Base-by-base conservation (phyloP, 2,329 filamentous ascomycete species). In the Diaporthe sp. region DNA sequence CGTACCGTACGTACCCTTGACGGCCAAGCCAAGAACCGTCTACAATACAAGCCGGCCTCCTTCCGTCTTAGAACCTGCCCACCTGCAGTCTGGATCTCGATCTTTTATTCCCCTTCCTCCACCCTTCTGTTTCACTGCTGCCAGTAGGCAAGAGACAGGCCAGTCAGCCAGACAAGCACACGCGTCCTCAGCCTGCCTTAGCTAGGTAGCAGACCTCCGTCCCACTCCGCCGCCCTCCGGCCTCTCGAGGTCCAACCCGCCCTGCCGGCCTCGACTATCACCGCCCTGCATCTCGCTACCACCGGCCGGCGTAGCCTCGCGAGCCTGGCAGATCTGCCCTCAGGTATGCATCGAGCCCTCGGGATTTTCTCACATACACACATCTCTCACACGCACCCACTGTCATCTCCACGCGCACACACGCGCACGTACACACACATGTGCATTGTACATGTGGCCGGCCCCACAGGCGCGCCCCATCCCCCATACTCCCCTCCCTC, bases 191-290 rank as follows among this genome's bases (percentile, higher is more conserved):
- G 17, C 4, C 31, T 4, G 39, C 42, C 57, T 25, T 22, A 49
- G 31, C 31, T 31, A 31, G 31, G 31, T 31, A 31, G 28, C 15
- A 72, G 42, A 31, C 28, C 57, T 51, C 58, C 71, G 71, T 72
- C 34, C 71, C 71, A 65, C 71, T 53, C 71, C 71, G 58, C 71
- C 57, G 57, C 57, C 25, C 51, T 65, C 58, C 71, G 71, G 47
- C 58, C 58, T 55, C 31, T 47, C 25, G 37, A 42, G 47, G 25
- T 12, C 22, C 70, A 65, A 65, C 25, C 58, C 65, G 47, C 65
- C 65, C 65, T 68, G 39, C 60, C 39, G 37, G 44, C 58, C 34
- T 42, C 37, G 25, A 37, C 63, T 28, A 67, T 44, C 61, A 15
- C 42, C 28, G 20, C 61, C 65, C 15, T 70, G 49, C 65, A 70